Base-by-base conservation (phyloP, 331 rosid genomes). In the Rosa hybrid region DNA sequence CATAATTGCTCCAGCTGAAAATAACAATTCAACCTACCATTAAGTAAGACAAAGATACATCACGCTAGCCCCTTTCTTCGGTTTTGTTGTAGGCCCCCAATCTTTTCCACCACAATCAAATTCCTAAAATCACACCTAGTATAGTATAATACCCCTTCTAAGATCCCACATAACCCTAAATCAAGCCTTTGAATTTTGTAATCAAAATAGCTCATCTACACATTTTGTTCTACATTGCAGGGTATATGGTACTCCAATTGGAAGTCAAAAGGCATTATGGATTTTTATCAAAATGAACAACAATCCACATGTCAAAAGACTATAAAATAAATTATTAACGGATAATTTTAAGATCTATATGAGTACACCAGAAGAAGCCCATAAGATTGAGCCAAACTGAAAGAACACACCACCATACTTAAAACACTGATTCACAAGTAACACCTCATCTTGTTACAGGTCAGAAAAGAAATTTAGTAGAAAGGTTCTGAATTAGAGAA, bases 301-400 rank as follows among this genome's bases (percentile, higher is more conserved):
- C 34, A 30, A 53, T 73, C 9, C 18, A 49, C 50, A 71, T 57
- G 64, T n/a, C 64, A 62, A 65, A 48, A 45, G 18, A 44, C 41
- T 70, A 1, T 18, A 4, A 69, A 49, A 79, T 44, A 79, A 2
- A 10, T 49, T 10, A n/a, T 23, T 5, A 21, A 30, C 23, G 63
- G 34, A 73, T 30, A 25, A 14, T 62, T n/a, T n/a, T 71, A 45
- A 77, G 72, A 78, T 46, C 63, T 13, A 12, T 41, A 81, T 72
- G 48, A 80, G 38, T 41, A 51, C 25, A n/a, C 48, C 13, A 46
- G 30, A 49, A 64, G 25, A 44, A 23, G 39, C 72, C 71, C 18
- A 18, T 10, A 50, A 38, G 17, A 45, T 5, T 70, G 34, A 45
- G 45, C 44, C 53, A 70, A 10, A 17, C 23, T 18, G 1, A 6